Evolutionary conservation across 768 basidiomycete genomes (phyloP).

Genomic region (Strobilomyces dryophilus): DNA sequence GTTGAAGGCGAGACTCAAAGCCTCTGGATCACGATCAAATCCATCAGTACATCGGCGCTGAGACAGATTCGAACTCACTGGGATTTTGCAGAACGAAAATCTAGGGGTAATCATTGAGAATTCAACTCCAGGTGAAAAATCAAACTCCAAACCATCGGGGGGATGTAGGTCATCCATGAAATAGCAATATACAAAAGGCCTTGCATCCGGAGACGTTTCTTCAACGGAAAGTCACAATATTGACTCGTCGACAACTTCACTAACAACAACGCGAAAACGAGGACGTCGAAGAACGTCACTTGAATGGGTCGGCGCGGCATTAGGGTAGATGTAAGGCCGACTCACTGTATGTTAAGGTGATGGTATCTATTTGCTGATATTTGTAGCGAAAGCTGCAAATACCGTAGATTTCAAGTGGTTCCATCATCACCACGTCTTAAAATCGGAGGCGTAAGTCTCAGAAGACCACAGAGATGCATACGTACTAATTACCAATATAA

Average conservation of each 20-base stretch:
- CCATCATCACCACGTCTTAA: conserved; percentile 1
- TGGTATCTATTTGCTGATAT: background rate
- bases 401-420: background rate
- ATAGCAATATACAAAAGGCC: conserved; percentile 14
- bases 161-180: conserved; percentile 11
- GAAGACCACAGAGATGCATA: background rate
- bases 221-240: conserved; percentile 9
- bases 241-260: conserved; percentile 13
- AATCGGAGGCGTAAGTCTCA: background rate
- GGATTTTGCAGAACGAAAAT: background rate
- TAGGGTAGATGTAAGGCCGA: background rate
- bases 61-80: conserved; percentile 6
- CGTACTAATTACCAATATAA: conserved; percentile 10
- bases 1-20: background rate
- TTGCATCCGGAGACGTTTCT: conserved; percentile 13
- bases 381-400: background rate
- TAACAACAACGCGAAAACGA: conserved; percentile 14
- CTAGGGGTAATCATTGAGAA: conserved; percentile 8
- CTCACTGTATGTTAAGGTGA: conserved; percentile 15
- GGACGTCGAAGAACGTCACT: conserved; percentile 18
- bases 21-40: conserved; percentile 1
- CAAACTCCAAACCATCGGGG: background rate
- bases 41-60: background rate
- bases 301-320: background rate
- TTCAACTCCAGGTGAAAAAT: background rate